Evolutionary conservation across 2,329 filamentous ascomycete species (phyloP).

Genomic region (Colletotrichum magnum): DNA sequence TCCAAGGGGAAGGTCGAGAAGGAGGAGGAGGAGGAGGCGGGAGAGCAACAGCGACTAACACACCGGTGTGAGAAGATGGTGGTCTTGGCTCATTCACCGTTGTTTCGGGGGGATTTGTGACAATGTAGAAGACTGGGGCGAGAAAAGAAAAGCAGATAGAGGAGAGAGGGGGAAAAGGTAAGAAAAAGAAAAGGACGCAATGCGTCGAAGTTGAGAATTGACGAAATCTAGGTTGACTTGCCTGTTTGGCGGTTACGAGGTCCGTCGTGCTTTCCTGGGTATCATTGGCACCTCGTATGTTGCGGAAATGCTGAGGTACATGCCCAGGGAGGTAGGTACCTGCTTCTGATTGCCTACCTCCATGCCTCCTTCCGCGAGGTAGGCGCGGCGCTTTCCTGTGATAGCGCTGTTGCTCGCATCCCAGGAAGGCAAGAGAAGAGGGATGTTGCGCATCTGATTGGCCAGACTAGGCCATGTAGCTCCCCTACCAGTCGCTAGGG

Average conservation of each 20-base stretch:
- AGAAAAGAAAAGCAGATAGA: constrained; percentile 20
- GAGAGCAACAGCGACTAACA: neutral
- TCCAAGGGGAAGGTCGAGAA: neutral
- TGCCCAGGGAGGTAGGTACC: no score
- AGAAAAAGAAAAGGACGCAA: constrained; percentile 19
- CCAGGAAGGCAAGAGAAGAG: neutral
- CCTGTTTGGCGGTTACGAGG: neutral
- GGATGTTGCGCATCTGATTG: constrained; percentile 7
- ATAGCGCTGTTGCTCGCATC: neutral
- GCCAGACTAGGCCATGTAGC: neutral
- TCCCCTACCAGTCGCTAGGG: no score
- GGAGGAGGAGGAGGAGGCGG: neutral
- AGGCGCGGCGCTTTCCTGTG: constrained; percentile 2
- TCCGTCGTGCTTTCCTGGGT: constrained; percentile 6
- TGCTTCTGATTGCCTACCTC: no score
- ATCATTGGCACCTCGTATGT: neutral
- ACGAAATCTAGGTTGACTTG: constrained; percentile 9
- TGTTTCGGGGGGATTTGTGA: constrained; percentile 32
- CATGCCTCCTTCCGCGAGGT: no score
- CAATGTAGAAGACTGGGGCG: neutral
- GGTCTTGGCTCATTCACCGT: constrained; percentile 34
- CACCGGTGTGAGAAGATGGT: constrained; percentile 25
- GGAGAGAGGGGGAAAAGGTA: constrained; percentile 7
- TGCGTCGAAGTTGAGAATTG: constrained; percentile 37
- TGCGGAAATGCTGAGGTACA: neutral